Evolutionary conservation across 140 eudicot genomes (phyloP), one percentile per base, ranked within the genome.

Genomic region (Flaveria floridana): DNA sequence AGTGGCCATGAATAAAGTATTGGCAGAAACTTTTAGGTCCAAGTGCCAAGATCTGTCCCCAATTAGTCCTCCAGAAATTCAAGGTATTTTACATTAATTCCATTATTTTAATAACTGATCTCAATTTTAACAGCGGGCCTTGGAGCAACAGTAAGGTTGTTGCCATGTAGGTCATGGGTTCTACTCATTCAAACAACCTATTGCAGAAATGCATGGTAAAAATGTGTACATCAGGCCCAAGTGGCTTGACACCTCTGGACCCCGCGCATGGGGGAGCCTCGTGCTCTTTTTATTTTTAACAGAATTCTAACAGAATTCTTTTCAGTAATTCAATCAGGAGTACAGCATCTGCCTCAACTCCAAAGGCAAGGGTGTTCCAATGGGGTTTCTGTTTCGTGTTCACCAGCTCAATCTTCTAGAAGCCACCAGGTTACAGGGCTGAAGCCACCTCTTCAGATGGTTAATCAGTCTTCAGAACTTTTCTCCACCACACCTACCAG

Each of bases 21-120:
- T 91, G 80, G 97, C 92, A 2, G 93, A 86, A 10, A 79, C 85
- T 62, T 85, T 75, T 70, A 78, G 79, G 79, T 83, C 79, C 7
- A 86, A 85, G 81, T 90, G 89, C 78, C 42, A 77, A 79, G 93
- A 87, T 80, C 47, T 78, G 64, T 78, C 78, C 71, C 65, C 83
- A 25, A 71, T 92, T 77, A 80, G 80, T 52, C 26, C 72, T 51
- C 19, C 69, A 16, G 81, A 71, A 41, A 48, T 66, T 50, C 86
- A 75, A 74, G 87, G 91, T 87, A 79, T 52, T 58, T 19, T 55
- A 41, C 41, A 19, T 67, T 20, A 48, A 21, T 34, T 13, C 12
- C 52, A 20, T 34, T 42, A 44, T 28, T 39, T 48, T 47, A 52
- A 61, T 25, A 20, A 68, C 19, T 66, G 26, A 66, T 41, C 52